Evolutionary conservation across 2,329 filamentous ascomycete genomes (phyloP), one percentile per base, ranked within the genome.

Genomic region (Aspergillus sp.): DNA sequence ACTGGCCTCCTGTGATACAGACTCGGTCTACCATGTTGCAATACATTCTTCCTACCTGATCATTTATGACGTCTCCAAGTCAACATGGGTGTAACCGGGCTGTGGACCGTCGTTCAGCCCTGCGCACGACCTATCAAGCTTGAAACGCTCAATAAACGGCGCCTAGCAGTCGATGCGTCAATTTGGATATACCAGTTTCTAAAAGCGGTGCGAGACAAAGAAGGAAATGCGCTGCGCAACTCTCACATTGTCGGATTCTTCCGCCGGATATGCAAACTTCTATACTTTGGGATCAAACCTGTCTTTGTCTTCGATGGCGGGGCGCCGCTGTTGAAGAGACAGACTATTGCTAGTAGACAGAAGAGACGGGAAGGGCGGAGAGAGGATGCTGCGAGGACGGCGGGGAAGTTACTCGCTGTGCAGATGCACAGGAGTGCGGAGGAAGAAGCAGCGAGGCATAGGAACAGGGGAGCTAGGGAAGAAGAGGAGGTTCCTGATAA

Each of bases 141-240:
- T 60, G 90, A 94, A 60, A 95, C 91, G 12, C 83, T 98, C 51
- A 97, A 97, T 68, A 88, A 87, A 59, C 96, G 95, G 72, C 89
- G 93, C 13, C 85, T 98, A 44, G 94, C 93, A 42, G 89, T 98
- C 57, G 93, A 98, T 72, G 93, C 94, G 49, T 96, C 90, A 10
- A 98, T 98, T 66, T 98, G 93, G 93, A 97, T 98, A 60, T 98
- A 98, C 76, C 93, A 98, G 65, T 98, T 98, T 63, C 82, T 98
- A 60, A 98, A 98, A 74, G 93, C 94, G 7, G 93, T 98, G 9
- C 90, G 93, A 60, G 93, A 98, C 72, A 96, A 97, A 63, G 93
- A 98, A 70, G 93, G 93, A 46, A 95, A 98, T 64, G 93, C 93
- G 1, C 77, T 98, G 45, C 88, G 90, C 54, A 98, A 96, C 73